phyloP scores from a whole-genome alignment of 129 eudicot genomes.

The Saposhnikovia divaricata region DNA sequence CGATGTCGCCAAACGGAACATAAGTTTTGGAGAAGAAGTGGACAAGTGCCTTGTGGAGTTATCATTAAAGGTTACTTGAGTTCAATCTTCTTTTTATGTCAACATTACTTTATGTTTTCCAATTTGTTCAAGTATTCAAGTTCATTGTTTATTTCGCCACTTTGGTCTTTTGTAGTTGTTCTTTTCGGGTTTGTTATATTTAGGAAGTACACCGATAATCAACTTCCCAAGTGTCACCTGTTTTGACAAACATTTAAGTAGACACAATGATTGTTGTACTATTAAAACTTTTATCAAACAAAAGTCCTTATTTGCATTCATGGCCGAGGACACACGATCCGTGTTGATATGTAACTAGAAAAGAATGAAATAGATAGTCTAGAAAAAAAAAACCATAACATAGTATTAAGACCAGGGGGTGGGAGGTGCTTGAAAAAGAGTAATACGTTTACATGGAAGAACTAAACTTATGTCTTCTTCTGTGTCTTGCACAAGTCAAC shows the following conservation, averaged over 20 bases:
- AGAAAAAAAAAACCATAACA: neutral
- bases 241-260: neutral
- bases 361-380: neutral
- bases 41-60: conserved; percentile 86
- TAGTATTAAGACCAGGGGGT: neutral
- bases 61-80: conserved; percentile 48
- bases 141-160: neutral
- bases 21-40: conserved; percentile 54
- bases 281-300: neutral
- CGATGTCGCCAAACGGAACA: conserved; percentile 54
- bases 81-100: neutral
- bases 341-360: neutral
- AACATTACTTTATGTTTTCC: neutral
- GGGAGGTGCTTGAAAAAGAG: neutral
- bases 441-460: neutral
- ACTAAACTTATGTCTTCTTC: neutral
- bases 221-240: neutral
- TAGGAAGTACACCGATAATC: neutral
- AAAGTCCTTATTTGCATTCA: neutral
- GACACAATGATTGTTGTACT: neutral
- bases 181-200: neutral
- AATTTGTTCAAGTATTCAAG: neutral
- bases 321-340: neutral
- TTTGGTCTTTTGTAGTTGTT: neutral
- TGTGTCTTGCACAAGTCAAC: neutral